These are phyloP conservation scores for Breviolum minutum DNA, from an alignment of 73 alveolate species.

Conservation along the genomic window DNA sequence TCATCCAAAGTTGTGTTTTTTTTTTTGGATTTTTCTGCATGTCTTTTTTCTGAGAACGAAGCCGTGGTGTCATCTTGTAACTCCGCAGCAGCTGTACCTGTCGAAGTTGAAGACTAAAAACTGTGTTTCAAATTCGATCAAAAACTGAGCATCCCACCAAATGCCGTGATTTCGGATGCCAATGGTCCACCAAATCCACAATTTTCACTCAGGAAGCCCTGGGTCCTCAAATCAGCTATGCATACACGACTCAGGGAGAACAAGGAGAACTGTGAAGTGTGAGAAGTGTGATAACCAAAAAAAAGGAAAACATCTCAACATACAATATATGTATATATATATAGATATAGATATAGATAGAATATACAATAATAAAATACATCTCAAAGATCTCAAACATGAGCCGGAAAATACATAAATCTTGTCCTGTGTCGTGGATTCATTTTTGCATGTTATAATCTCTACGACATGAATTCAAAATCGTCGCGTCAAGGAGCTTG, in stretches of 20 bases:
- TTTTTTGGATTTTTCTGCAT: no score
- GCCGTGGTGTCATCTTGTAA: no score
- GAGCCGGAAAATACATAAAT: background rate
- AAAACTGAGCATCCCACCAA: no score
- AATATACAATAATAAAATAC: background rate
- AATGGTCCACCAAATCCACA: slow-evolving; percentile 9
- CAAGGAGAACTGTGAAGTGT: no score
- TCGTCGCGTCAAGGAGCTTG: background rate
- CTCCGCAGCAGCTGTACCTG: no score
- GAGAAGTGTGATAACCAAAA: no score
- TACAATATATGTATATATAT: no score
- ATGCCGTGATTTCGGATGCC: background rate
- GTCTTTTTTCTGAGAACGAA: no score
- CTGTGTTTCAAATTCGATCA: background rate
- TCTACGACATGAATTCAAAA: background rate
- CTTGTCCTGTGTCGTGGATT: background rate
- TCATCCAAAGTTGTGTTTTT: no score
- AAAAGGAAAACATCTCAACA: no score
- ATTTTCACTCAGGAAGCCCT: slow-evolving; percentile 15
- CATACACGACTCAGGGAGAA: background rate
- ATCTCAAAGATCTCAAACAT: background rate
- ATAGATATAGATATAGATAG: no score
- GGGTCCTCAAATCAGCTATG: background rate
- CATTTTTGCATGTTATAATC: background rate
- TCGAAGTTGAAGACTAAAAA: background rate